Evolutionary conservation across 257 asterid species (phyloP).

Genomic region (Capsicum pubescens): DNA sequence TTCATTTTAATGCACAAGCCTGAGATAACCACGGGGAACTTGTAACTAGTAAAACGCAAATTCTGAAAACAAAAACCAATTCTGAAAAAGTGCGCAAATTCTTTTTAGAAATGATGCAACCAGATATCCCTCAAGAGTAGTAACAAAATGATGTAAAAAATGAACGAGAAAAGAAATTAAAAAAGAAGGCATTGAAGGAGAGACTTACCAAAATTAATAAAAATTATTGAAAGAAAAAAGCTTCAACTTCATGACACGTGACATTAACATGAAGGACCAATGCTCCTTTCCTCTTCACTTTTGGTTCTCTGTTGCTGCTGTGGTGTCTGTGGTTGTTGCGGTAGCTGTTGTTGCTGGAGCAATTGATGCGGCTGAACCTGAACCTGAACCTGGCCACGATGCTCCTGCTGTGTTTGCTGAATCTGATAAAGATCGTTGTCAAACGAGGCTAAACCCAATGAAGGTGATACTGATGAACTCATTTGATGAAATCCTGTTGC

Average conservation of each 20-base stretch:
- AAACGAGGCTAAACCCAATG: constrained; percentile 63
- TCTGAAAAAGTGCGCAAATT: too few relatives aligned
- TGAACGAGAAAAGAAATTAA: too few relatives aligned
- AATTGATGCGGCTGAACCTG: constrained; percentile 40
- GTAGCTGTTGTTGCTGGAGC: constrained; percentile 44
- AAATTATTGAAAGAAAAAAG: background rate
- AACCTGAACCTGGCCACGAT: constrained; percentile 21
- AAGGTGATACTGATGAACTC: constrained; percentile 50
- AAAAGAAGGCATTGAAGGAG: background rate
- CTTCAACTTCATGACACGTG: background rate
- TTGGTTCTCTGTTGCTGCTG: constrained; percentile 40
- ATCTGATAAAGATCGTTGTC: constrained; percentile 40
- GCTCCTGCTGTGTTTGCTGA: constrained; percentile 27
- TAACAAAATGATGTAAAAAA: too few relatives aligned
- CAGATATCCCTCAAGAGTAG: too few relatives aligned
- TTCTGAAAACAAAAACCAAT: too few relatives aligned
- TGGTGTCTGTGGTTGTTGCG: constrained; percentile 31
- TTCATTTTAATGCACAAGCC: too few relatives aligned
- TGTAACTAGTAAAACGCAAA: too few relatives aligned
- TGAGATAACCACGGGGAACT: too few relatives aligned
- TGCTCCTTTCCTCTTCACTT: constrained; percentile 73
- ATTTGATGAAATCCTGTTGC: constrained; percentile 60
- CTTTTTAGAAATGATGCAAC: too few relatives aligned
- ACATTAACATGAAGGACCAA: constrained; percentile 52
- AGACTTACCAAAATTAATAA: constrained; percentile 12